These are phyloP conservation scores for Melastoma candidum DNA, from an alignment of 441 rosid species.

Conservation along the genomic window DNA sequence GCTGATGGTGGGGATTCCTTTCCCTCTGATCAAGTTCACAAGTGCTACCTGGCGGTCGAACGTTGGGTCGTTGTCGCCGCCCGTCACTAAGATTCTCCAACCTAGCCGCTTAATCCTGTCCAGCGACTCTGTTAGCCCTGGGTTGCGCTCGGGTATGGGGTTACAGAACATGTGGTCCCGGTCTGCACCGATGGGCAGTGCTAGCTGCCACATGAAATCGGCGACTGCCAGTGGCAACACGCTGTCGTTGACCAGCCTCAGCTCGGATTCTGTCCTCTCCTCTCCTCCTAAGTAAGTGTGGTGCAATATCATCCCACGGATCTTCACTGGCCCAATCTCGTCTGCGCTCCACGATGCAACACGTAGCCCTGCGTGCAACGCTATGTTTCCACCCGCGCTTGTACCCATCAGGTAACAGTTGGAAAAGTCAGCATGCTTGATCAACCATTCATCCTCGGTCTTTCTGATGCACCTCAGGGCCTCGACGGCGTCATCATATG, in stretches of 20 bases:
- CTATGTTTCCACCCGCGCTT: constrained; percentile 46
- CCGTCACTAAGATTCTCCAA: constrained; percentile 28
- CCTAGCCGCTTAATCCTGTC: constrained; percentile 19
- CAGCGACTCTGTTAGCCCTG: constrained; percentile 2
- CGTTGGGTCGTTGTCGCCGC: constrained; percentile 27
- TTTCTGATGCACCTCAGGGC: constrained; percentile 27
- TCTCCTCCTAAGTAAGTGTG: constrained; percentile 45
- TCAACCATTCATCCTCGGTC: constrained; percentile 29
- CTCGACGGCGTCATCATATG: constrained; percentile 39
- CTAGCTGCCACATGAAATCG: constrained; percentile 32
- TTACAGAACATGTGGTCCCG: constrained; percentile 52
- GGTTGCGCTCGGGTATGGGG: constrained; percentile 26
- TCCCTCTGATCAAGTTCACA: constrained; percentile 21
- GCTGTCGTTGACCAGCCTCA: constrained; percentile 17
- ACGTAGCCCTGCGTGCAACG: constrained; percentile 28
- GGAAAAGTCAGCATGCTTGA: constrained; percentile 21
- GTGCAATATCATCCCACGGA: constrained; percentile 43
- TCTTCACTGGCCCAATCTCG: constrained; percentile 23
- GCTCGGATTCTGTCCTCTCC: constrained; percentile 28
- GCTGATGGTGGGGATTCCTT: constrained; percentile 21
- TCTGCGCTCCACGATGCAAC: background rate
- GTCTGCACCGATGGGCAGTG: constrained; percentile 37
- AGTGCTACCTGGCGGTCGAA: constrained; percentile 32
- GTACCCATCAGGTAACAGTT: constrained; percentile 36
- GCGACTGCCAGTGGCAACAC: constrained; percentile 10